Conservation (phyloP, 768 basidiomycete species). For the Lyophyllum atratum region DNA sequence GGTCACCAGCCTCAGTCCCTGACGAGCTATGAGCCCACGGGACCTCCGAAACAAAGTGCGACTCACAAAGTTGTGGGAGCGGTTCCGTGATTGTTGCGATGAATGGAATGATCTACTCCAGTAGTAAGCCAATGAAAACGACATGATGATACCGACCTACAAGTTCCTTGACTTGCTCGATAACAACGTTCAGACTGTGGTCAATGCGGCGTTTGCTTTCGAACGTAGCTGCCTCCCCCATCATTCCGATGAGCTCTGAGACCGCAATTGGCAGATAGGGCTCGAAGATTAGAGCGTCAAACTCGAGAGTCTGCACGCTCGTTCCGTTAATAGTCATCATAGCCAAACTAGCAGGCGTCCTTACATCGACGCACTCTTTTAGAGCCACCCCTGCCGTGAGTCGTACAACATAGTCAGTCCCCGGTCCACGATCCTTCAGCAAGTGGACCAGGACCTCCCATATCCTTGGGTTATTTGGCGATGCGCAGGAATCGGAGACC, state of each 20-base stretch:
- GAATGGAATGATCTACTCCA: slow-evolving; percentile 65
- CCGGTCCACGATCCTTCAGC: slow-evolving; percentile 63
- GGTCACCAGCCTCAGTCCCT: slow-evolving; percentile 73
- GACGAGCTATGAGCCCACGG: slow-evolving; percentile 6
- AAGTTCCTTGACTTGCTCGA: slow-evolving; percentile 52
- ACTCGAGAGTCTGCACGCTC: slow-evolving; percentile 55
- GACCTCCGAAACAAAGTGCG: neutral
- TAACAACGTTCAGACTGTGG: slow-evolving; percentile 65
- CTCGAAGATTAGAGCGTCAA: slow-evolving; percentile 63
- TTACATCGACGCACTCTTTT: slow-evolving; percentile 82
- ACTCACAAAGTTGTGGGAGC: slow-evolving; percentile 72
- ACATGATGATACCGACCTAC: slow-evolving; percentile 26
- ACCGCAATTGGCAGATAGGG: slow-evolving; percentile 67
- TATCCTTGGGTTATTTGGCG: slow-evolving; percentile 59
- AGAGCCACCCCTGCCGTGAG: slow-evolving; percentile 82
- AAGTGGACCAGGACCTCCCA: slow-evolving; percentile 86
- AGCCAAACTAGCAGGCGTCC: slow-evolving; percentile 22
- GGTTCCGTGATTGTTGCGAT: slow-evolving; percentile 60
- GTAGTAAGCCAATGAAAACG: neutral
- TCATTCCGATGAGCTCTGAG: slow-evolving; percentile 65
- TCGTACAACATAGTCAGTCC: slow-evolving; percentile 84
- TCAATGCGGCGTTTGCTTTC: slow-evolving; percentile 81
- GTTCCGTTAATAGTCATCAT: slow-evolving; percentile 7
- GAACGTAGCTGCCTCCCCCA: slow-evolving; percentile 71
- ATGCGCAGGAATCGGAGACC: slow-evolving; percentile 68